Evolutionary conservation across 106 monocot genomes (phyloP), one percentile per base, ranked within the genome.

Genomic region (Platanthera guangdongensis): DNA sequence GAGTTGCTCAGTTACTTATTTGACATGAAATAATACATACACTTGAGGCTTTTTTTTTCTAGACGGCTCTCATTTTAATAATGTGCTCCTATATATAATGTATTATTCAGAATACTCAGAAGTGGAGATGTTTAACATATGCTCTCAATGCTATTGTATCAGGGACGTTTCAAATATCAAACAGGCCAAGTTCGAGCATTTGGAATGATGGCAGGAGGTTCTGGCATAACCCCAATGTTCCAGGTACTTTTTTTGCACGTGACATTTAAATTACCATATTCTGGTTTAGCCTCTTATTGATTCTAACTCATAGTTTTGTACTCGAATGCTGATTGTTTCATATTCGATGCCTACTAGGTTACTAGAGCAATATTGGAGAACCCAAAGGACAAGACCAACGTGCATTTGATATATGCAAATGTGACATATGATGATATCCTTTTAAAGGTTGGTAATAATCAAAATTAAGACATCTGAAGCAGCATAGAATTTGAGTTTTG

Each of bases 141-240:
- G 48, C 71, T 71, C 9, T 51, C 22, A 7, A 19, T 72, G 39
- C 19, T 50, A 22, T 10, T 72, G 45, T 85, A 65, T 68, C 75
- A 97, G 97, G 97, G 97, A n/a, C 88, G 93, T 62, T 97, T 97
- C 81, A 89, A 80, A 78, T 94, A 97, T 85, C 84, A 89, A 82
- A 77, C 81, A 57, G 97, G 94, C 2, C 93, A 94, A 90, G 97
- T 94, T 39, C 84, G 87, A 82, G 93, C 93, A 57, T 97, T 97
- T 78, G 97, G 97, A 73, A 97, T 97, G 97, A 52, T 94, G 75
- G 93, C 97, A 79, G 97, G 97, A 73, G 97, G 97, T 76, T 97
- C 97, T 70, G 97, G 97, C 76, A 94, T 97, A 25, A 97, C 97
- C 45, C 93, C 93, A 68, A 97, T 97, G 97, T 97, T 94, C 80